Base-by-base conservation (phyloP, 331 rosid genomes). In the Cydonia oblonga region DNA sequence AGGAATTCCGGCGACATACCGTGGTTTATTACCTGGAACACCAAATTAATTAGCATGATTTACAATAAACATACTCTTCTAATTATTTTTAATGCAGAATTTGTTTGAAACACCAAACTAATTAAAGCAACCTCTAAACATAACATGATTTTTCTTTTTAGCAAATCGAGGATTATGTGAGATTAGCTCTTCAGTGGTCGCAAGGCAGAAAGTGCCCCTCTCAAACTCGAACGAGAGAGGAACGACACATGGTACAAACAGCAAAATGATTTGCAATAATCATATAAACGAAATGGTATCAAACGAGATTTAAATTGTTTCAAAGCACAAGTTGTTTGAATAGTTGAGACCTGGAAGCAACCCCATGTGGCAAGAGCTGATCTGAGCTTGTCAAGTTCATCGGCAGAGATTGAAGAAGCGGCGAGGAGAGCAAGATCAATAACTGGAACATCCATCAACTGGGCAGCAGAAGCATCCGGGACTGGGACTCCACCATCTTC, bases 281-380 rank as follows among this genome's bases (percentile, higher is more conserved):
- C 15, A 1, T 40, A 11, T 10, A 40, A 40, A 40, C 46, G 15
- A 40, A 40, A 40, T 11, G 46, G 46, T 40, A 40, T 40, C 46
- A 11, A 40, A 40, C 46, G 46, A 12, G 15, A 25, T 0, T 28
- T 13, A 11, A 19, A 66, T 0, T 42, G 28, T 44, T 40, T 40
- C 46, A 11, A 40, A 40, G 46, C 2, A 40, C 22, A 49, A 24
- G 25, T 3, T 67, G 4, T 12, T 52, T 3, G 69, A 40, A 51
- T 22, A 52, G 23, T 65, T 66, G 33, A 52, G 63, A 91, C 97
- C 95, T 86, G 96, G 71, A 89, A 79, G 81, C 89, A 92, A 68
- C 96, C 96, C 85, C 87, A 89, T 29, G 83, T 66, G 54, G 18
- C 32, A 77, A 89, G 87, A 29, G 86, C 93, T 16, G 72, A 67